phyloP scores from a whole-genome alignment of 2,329 filamentous ascomycete genomes.

The Diaporthe ampelina region DNA sequence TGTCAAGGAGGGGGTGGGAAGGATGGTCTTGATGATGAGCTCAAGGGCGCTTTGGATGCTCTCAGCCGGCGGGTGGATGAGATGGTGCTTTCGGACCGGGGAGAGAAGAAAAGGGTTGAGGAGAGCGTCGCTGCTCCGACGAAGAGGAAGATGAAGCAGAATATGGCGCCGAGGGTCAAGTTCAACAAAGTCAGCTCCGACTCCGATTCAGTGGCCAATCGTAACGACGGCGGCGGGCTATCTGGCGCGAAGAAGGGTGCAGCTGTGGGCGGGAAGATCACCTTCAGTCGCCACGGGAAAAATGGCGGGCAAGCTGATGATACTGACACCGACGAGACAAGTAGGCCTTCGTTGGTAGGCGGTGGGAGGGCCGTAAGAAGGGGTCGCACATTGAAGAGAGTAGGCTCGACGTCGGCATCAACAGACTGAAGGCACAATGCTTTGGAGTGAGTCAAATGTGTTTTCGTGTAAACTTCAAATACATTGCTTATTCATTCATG shows the following conservation, averaged over 20 bases:
- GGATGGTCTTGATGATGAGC: neutral
- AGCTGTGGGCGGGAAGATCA: neutral
- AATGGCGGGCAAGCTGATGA: neutral
- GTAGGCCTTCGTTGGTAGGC: neutral
- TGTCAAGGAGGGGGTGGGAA: neutral
- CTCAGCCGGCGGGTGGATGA: slow-evolving; percentile 12
- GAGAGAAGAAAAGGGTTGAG: no score
- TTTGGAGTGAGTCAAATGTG: no score
- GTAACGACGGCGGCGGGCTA: neutral
- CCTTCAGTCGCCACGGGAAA: neutral
- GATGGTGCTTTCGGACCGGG: slow-evolving; percentile 22
- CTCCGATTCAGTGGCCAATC: neutral
- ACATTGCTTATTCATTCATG: neutral
- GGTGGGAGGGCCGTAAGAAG: neutral
- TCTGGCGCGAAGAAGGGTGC: neutral
- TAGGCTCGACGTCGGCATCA: slow-evolving; percentile 24
- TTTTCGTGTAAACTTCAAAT: neutral
- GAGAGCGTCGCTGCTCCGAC: neutral
- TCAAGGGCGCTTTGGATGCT: neutral
- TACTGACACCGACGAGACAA: neutral
- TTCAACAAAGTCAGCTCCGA: neutral
- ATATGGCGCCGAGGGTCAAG: neutral
- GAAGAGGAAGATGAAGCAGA: neutral
- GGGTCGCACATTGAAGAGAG: neutral
- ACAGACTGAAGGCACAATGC: neutral